Evolutionary conservation across 345 rosid species (phyloP), one percentile per base, ranked within the genome.

Genomic region (Geranium brycei): DNA sequence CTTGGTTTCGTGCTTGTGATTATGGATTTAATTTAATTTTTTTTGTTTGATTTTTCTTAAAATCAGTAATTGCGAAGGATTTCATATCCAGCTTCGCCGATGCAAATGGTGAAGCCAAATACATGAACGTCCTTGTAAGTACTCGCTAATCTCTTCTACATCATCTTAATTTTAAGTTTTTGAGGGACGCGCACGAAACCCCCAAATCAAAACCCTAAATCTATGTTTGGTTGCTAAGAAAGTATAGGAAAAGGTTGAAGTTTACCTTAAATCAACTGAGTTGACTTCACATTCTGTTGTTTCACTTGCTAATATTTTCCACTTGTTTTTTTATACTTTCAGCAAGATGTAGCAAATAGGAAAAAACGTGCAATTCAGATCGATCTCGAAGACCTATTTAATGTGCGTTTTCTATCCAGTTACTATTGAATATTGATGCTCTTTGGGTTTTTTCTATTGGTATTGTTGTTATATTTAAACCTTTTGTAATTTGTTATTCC

Each of bases 281-380:
- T 15, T 47, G 13, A 47, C 13, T 47, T 47, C 28, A 23, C 16
- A 7, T 1, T 28, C 30, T 56, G 19, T 41, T 0, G 28, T 23
- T 23, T 23, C 28, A 31, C 8, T 60, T 31, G 4, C 58, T 17
- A 8, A 28, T 10, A 23, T 8, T 58, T 47, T 51, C 59, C 59
- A 51, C 32, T 53, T 60, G 19, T 35, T 19, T 38, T 60, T 30
- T 70, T 58, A 23, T 51, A 61, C 5, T 71, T 69, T 59, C 80
- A 93, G 99, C 97, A 86, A 88, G 88, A 90, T 57, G 95, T 87
- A 31, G 86, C 97, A 4, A 93, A 93, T 61, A 84, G 80, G 58
- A 91, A 82, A 84, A 71, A 59, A 69, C 88, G 89, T 17, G 83
- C 96, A 4, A 76, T 93, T 41, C 89, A 88, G 75, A 78, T 93